These are phyloP conservation scores for Brassica carinata DNA, from an alignment of 345 rosid genomes.

Conservation along the genomic window DNA sequence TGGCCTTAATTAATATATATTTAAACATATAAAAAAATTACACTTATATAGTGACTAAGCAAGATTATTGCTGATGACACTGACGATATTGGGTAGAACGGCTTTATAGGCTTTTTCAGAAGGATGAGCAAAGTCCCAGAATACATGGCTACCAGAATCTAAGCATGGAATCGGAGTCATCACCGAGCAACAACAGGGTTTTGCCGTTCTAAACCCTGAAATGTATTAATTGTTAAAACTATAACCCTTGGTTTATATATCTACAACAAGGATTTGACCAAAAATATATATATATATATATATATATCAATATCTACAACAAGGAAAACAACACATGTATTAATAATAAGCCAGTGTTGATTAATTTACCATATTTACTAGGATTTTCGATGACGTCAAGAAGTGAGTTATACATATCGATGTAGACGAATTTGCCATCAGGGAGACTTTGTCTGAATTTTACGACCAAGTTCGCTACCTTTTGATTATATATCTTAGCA, in stretches of 20 bases:
- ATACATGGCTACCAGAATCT: conserved; percentile 23
- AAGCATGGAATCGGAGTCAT: conserved; percentile 27
- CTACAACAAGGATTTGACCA: too few species aligned
- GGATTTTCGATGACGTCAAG: conserved; percentile 20
- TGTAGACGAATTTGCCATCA: conserved; percentile 12
- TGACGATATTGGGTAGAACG: conserved; percentile 16
- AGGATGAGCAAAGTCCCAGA: conserved; percentile 38
- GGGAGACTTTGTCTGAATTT: conserved; percentile 9
- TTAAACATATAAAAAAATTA: neutral
- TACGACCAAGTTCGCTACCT: conserved; percentile 18
- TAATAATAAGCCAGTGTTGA: neutral
- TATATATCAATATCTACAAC: neutral
- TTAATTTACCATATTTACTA: conserved; percentile 18
- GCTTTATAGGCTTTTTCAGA: conserved; percentile 29
- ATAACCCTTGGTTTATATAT: neutral
- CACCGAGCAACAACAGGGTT: conserved; percentile 29
- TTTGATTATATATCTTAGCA: conserved; percentile 27
- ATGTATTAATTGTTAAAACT: neutral
- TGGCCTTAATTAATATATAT: neutral
- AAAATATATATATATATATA: too few species aligned
- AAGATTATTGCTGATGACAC: conserved; percentile 14
- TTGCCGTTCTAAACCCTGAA: conserved; percentile 22
- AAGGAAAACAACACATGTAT: neutral
- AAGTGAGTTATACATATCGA: conserved; percentile 29
- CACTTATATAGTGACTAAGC: conserved; percentile 3